Evolutionary conservation across 192 early-diverging fungal species (phyloP).

Genomic region (Coemansia sp.): DNA sequence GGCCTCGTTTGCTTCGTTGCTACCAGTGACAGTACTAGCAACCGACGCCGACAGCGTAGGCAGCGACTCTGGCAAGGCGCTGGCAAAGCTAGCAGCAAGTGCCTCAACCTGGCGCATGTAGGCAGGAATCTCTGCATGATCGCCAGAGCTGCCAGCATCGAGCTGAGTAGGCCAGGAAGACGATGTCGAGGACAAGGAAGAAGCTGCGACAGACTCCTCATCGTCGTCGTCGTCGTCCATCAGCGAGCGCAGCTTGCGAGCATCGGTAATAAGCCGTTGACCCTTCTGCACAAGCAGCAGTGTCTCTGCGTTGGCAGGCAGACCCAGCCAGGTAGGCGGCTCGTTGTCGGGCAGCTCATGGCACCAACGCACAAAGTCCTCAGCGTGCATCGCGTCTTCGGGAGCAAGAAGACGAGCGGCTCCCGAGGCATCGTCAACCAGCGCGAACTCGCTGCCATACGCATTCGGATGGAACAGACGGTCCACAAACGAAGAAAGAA

Average conservation of each 20-base stretch:
- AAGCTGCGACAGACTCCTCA: background rate
- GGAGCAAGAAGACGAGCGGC: constrained; percentile 65
- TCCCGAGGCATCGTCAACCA: constrained; percentile 57
- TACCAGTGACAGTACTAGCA: background rate
- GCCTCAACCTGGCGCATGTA: constrained; percentile 72
- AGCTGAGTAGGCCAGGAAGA: background rate
- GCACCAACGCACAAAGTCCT: constrained; percentile 91
- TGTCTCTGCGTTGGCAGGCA: constrained; percentile 91
- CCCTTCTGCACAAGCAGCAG: constrained; percentile 84
- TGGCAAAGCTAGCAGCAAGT: constrained; percentile 61
- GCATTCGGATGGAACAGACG: constrained; percentile 73
- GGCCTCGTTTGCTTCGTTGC: background rate
- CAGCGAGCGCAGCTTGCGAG: constrained; percentile 79
- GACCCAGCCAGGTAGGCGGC: constrained; percentile 96
- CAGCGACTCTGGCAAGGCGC: constrained; percentile 52
- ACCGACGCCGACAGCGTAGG: constrained; percentile 4
- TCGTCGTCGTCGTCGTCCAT: constrained; percentile 78
- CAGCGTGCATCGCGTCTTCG: constrained; percentile 75
- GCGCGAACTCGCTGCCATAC: constrained; percentile 78
- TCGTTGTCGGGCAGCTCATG: constrained; percentile 82
- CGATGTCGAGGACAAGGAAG: background rate
- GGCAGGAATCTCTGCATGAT: constrained; percentile 59
- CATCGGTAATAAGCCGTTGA: constrained; percentile 74
- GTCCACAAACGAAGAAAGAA: constrained; percentile 86
- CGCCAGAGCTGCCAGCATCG: constrained; percentile 6